Conservation (phyloP, 2,329 filamentous ascomycete genomes). For the Fusarium citri region DNA sequence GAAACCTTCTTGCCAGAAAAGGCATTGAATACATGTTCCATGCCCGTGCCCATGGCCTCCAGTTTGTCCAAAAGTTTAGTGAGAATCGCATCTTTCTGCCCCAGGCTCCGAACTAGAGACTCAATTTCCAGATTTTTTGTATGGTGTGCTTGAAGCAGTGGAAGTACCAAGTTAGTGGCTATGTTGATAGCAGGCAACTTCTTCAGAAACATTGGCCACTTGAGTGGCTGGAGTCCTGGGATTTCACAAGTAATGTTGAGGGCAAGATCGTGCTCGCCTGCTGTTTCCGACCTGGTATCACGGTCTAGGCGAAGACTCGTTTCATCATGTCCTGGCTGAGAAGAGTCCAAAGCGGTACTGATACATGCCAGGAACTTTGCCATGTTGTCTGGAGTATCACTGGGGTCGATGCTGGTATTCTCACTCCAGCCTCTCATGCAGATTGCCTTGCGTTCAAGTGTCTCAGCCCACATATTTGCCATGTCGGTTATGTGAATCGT, state of each 20-base stretch:
- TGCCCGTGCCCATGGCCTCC: constrained; percentile 61
- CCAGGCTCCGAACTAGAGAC: constrained; percentile 57
- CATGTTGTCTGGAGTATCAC: constrained; percentile 75
- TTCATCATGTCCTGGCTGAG: constrained; percentile 55
- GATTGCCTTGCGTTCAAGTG: constrained; percentile 70
- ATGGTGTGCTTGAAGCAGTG: constrained; percentile 62
- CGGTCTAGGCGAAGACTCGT: constrained; percentile 59
- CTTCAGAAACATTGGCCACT: constrained; percentile 72
- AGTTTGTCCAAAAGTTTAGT: constrained; percentile 65
- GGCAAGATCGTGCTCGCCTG: constrained; percentile 56
- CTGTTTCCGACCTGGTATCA: constrained; percentile 47
- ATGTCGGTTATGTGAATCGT: constrained; percentile 76
- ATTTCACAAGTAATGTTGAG: constrained; percentile 70
- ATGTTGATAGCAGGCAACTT: constrained; percentile 58
- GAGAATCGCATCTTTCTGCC: constrained; percentile 65
- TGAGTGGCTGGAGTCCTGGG: constrained; percentile 71
- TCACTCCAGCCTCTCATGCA: constrained; percentile 70
- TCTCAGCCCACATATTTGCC: constrained; percentile 78
- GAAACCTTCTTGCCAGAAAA: constrained; percentile 61
- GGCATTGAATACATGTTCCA: constrained; percentile 65
- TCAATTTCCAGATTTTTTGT: constrained; percentile 55
- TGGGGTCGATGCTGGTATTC: constrained; percentile 79
- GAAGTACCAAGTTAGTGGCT: constrained; percentile 63
- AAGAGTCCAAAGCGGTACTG: constrained; percentile 62
- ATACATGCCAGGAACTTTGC: constrained; percentile 74